These are phyloP conservation scores for Coniophora puteana DNA, from an alignment of 1,284 basidiomycete species.

Conservation along the genomic window DNA sequence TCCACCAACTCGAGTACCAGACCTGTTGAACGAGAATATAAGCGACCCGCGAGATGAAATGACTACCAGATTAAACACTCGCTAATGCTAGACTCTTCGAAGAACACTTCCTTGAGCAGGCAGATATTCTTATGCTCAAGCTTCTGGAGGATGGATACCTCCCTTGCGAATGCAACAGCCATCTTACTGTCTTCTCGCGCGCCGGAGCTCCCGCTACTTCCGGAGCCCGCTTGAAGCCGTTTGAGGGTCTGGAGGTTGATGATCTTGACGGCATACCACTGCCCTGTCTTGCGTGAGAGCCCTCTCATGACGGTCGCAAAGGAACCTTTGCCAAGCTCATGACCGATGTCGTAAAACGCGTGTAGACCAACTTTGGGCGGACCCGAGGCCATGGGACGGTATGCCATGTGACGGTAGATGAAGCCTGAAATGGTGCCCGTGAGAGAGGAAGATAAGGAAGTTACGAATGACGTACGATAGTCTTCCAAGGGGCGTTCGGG, in stretches of 20 bases:
- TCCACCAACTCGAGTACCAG: slow-evolving; percentile 78
- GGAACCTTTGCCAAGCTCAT: slow-evolving; percentile 74
- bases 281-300: slow-evolving; percentile 52
- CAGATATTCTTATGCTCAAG: slow-evolving; percentile 83
- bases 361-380: slow-evolving; percentile 49
- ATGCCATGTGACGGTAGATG: slow-evolving; percentile 51
- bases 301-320: slow-evolving; percentile 80
- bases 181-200: slow-evolving; percentile 22
- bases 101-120: slow-evolving; percentile 74
- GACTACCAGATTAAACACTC: no score
- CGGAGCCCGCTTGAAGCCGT: slow-evolving; percentile 42
- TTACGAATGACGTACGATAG: slow-evolving; percentile 34
- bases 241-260: slow-evolving; percentile 48
- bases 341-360: slow-evolving; percentile 58
- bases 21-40: slow-evolving; percentile 41
- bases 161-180: slow-evolving; percentile 53
- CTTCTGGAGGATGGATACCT: slow-evolving; percentile 75
- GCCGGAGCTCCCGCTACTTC: slow-evolving; percentile 31
- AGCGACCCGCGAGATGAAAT: slow-evolving; percentile 1
- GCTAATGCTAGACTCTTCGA: slow-evolving; percentile 70
- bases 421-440: slow-evolving; percentile 41
- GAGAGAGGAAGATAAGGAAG: no score
- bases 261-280: slow-evolving; percentile 75
- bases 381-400: slow-evolving; percentile 48
- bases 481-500: slow-evolving; percentile 27